phyloP scores from a whole-genome alignment of 768 basidiomycete genomes.

The Suillus variegatus region DNA sequence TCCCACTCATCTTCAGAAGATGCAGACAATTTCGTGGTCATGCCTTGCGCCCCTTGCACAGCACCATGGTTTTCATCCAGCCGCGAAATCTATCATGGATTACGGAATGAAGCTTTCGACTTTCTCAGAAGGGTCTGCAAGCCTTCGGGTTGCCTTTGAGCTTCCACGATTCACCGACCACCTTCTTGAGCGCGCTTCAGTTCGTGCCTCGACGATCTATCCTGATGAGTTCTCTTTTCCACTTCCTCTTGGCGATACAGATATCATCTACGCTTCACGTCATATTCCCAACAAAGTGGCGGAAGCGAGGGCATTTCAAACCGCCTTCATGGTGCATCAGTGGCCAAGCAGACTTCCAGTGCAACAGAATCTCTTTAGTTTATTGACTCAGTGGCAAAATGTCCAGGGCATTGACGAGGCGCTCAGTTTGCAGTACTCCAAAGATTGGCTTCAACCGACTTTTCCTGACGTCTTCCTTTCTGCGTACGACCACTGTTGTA shows the following conservation, averaged over 20 bases:
- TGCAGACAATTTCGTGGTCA: constrained; percentile 32
- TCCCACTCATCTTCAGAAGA: constrained; percentile 35
- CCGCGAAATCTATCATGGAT: constrained; percentile 30
- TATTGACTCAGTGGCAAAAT: background rate
- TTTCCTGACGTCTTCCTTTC: background rate
- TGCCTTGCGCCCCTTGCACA: constrained; percentile 27
- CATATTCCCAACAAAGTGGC: background rate
- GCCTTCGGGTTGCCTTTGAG: background rate
- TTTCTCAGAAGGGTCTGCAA: constrained; percentile 10
- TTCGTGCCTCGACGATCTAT: constrained; percentile 17
- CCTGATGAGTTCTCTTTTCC: constrained; percentile 2
- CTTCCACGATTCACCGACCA: constrained; percentile 13
- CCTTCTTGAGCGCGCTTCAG: constrained; percentile 21
- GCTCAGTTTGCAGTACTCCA: background rate
- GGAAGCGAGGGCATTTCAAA: background rate
- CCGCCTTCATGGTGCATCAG: background rate
- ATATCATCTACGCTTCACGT: background rate
- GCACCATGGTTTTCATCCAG: constrained; percentile 28
- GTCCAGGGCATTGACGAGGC: background rate
- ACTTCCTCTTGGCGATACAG: background rate
- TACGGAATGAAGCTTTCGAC: constrained; percentile 20
- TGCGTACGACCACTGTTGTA: background rate
- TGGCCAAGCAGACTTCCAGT: background rate
- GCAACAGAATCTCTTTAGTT: background rate
- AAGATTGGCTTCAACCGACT: background rate